phyloP scores from a whole-genome alignment of 345 rosid species.

The Populus ilicifolia region DNA sequence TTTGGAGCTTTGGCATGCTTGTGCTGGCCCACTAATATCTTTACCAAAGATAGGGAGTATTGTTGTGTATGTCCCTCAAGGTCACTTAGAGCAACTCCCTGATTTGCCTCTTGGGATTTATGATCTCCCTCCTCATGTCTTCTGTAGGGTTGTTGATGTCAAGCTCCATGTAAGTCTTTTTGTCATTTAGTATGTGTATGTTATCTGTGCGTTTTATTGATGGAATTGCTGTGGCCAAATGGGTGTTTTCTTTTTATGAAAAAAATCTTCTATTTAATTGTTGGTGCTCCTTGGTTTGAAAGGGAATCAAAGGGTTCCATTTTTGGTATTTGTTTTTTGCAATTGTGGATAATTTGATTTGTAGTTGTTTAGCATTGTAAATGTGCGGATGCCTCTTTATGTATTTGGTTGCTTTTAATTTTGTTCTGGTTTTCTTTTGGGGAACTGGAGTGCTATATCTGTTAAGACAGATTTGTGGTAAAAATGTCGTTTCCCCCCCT shows the following conservation, averaged over 20 bases:
- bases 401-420: not conserved
- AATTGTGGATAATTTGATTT: conserved; percentile 10
- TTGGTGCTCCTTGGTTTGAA: not conserved
- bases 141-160: conserved; percentile 92
- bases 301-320: not conserved
- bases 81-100: conserved; percentile 81
- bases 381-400: not conserved
- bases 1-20: conserved; percentile 97
- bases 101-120: conserved; percentile 58
- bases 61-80: conserved; percentile 91
- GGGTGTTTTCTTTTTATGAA: not conserved
- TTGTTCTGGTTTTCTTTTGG: not conserved
- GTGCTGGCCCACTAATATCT: conserved; percentile 96
- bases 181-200: not conserved
- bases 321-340: not conserved
- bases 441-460: not conserved
- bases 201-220: not conserved
- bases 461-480: conserved; percentile 7
- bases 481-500: conserved; percentile 2
- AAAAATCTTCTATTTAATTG: not conserved
- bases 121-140: conserved; percentile 69
- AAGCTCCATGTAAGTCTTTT: conserved; percentile 72
- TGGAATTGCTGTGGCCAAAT: not conserved
- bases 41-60: conserved; percentile 77
- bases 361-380: not conserved